Evolutionary conservation across 805 yeast species (phyloP), one percentile per base, ranked within the genome.

Genomic region (Isabelozyma heimii): DNA sequence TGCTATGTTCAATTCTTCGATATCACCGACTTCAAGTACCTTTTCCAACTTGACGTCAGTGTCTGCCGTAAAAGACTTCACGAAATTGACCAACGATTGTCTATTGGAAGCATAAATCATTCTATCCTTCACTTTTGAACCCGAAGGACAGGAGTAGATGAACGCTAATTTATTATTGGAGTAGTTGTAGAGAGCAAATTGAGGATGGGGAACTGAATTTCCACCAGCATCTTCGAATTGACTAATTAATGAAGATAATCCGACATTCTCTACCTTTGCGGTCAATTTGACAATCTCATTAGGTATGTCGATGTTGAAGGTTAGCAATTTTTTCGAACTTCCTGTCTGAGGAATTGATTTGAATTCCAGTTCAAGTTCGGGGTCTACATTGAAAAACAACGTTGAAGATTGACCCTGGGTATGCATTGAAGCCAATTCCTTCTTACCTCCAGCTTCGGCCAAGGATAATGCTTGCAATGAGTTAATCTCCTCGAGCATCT

Each of bases 31-130:
- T 63, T 87, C 94, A 17, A 87, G 61, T 10, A 75, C 63, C 45
- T 79, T 79, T 35, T 73, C 73, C 20, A 84, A 63, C 15, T 52
- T 49, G 20, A 57, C 53, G 14, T 48, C 52, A 8, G 63, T 60
- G 35, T 76, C 56, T 1, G 61, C 62, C 41, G 67, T 68, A 7
- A 60, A 49, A 15, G 61, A 52, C 51, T 76, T 73, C 60, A 87
- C 69, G 49, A 78, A 74, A 42, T 72, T 75, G 33, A 83, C 66
- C 47, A 87, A 76, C 7, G 85, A 87, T 46, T 75, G 76, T 61
- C 84, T 86, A 52, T 85, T 86, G 2, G 96, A 81, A 1, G 99
- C 98, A 61, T 91, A 90, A 45, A 91, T 65, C 97, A 92, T 92
- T 58, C 98, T 80, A 46, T 91, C 94, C 65, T 85, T 87, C 39